Evolutionary conservation across 192 early-diverging fungal species (phyloP).

Genomic region (Rhizoclosmatium sp.): DNA sequence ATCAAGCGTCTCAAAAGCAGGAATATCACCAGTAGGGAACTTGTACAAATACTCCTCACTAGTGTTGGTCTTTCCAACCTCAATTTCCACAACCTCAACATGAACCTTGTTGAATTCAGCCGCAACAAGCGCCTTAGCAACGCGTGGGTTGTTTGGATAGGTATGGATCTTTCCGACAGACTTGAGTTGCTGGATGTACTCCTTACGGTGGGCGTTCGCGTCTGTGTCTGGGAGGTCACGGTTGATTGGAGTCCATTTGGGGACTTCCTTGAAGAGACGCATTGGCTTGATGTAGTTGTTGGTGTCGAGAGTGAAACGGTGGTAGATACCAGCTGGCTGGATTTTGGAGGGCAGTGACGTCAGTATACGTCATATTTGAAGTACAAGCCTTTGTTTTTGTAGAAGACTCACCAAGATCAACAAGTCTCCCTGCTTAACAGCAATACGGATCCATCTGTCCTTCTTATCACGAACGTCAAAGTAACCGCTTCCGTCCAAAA

Average conservation of each 20-base stretch:
- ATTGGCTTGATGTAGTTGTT: slow-evolving; percentile 88
- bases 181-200: slow-evolving; percentile 13
- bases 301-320: slow-evolving; percentile 92
- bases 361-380: slow-evolving; percentile 2
- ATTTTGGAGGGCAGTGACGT: neutral
- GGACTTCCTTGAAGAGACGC: slow-evolving; percentile 68
- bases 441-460: slow-evolving; percentile 90
- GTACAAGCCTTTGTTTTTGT: neutral
- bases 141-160: slow-evolving; percentile 74
- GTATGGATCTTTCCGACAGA: slow-evolving; percentile 39
- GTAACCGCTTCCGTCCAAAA: slow-evolving; percentile 91
- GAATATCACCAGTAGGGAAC: slow-evolving; percentile 90
- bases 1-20: slow-evolving; percentile 83
- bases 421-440: slow-evolving; percentile 75
- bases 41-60: slow-evolving; percentile 83
- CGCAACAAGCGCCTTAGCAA: slow-evolving; percentile 71
- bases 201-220: slow-evolving; percentile 19
- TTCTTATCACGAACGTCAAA: slow-evolving; percentile 70
- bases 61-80: slow-evolving; percentile 76
- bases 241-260: slow-evolving; percentile 40
- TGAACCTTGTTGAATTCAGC: slow-evolving; percentile 80
- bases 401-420: slow-evolving; percentile 74
- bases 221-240: slow-evolving; percentile 22
- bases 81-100: slow-evolving; percentile 64
- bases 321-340: slow-evolving; percentile 92